Percentiles rank a stretch among this genome's conserved stretches.
These are phyloP conservation scores for Kodamaea leandrae DNA, from an alignment of 805 yeast genomes.

Conservation along the genomic window DNA sequence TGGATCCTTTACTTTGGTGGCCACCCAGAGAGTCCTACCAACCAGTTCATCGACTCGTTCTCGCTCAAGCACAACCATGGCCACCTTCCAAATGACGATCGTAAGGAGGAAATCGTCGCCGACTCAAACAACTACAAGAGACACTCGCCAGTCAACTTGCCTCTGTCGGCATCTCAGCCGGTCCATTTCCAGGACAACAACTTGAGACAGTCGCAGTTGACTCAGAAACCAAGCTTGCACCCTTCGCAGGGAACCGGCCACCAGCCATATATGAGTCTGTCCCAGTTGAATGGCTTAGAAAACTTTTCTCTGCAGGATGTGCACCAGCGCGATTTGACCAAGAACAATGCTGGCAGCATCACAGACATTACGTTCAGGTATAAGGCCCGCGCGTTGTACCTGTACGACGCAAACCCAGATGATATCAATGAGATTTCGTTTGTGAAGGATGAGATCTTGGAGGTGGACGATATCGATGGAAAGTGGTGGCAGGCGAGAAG, in stretches of 20 bases:
- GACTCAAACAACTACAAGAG: constrained; percentile 23
- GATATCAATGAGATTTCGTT: constrained; percentile 93
- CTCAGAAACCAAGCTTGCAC: constrained; percentile 8
- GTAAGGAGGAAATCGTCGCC: constrained; percentile 14
- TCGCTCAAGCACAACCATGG: constrained; percentile 49
- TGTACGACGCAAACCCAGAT: constrained; percentile 85
- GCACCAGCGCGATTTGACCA: constrained; percentile 26
- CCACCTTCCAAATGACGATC: constrained; percentile 26
- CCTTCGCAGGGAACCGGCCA: constrained; percentile 14
- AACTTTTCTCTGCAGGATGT: constrained; percentile 44
- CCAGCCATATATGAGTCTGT: constrained; percentile 47
- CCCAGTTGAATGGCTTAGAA: constrained; percentile 61
- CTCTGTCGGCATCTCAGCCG: constrained; percentile 11
- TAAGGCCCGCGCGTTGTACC: constrained; percentile 81
- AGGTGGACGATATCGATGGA: constrained; percentile 89
- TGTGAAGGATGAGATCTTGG: constrained; percentile 85
- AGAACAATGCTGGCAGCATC: constrained; percentile 21
- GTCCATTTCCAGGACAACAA: constrained; percentile 27
- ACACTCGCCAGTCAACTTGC: constrained; percentile 18
- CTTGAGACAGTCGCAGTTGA: constrained; percentile 35
- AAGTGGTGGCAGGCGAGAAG: constrained; percentile 98
- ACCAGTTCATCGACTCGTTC: constrained; percentile 80
- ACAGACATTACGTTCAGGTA: constrained; percentile 59
- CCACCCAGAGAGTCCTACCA: constrained; percentile 83
- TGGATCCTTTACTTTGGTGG: constrained; percentile 93